A percentile compares a stretch with the other conserved stretches of the same genome.
These are phyloP conservation scores for Nothophaeocryptopus gaeumannii DNA, from an alignment of 2,329 filamentous ascomycete species.

Conservation along the genomic window DNA sequence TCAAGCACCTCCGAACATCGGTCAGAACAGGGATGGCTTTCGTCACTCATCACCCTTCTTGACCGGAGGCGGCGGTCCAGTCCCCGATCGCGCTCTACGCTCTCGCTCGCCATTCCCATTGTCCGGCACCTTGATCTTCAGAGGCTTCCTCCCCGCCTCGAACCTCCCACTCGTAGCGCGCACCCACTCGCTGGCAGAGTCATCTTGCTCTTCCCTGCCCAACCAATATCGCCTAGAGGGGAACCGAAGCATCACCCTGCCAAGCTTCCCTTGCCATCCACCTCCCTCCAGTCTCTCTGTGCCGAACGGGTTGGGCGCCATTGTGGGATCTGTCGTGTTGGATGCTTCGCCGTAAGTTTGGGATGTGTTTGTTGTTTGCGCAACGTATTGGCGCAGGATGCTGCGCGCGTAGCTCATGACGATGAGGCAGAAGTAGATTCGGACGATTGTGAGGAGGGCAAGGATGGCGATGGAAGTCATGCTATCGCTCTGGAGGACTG, in stretches of 20 bases:
- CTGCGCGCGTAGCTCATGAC: slow-evolving; percentile 79
- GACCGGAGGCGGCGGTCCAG: slow-evolving; percentile 47
- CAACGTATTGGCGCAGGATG: slow-evolving; percentile 68
- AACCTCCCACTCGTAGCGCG: slow-evolving; percentile 61
- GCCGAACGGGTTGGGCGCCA: slow-evolving; percentile 68
- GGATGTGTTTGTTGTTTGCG: slow-evolving; percentile 28
- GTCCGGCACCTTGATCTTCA: slow-evolving; percentile 41
- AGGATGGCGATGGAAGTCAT: slow-evolving; percentile 78
- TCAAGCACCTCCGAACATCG: neutral
- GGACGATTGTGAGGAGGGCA: slow-evolving; percentile 67
- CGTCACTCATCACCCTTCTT: slow-evolving; percentile 19
- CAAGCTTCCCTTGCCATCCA: slow-evolving; percentile 75
- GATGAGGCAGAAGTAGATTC: slow-evolving; percentile 79
- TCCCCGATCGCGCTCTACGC: slow-evolving; percentile 60
- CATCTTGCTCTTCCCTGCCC: slow-evolving; percentile 59
- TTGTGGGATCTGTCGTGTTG: slow-evolving; percentile 41
- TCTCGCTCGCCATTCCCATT: slow-evolving; percentile 56
- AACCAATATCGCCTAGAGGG: slow-evolving; percentile 79
- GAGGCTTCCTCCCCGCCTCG: slow-evolving; percentile 40
- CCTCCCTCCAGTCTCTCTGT: slow-evolving; percentile 68
- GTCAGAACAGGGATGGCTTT: slow-evolving; percentile 8
- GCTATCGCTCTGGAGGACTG: slow-evolving; percentile 63
- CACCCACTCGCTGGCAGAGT: slow-evolving; percentile 65
- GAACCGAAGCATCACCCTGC: slow-evolving; percentile 69
- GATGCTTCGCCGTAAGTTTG: slow-evolving; percentile 33